Percentiles rank a stretch among this genome's conserved stretches.
phyloP scores from a whole-genome alignment of 352 stramenopile genomes.

The Thraustochytrium sp. region DNA sequence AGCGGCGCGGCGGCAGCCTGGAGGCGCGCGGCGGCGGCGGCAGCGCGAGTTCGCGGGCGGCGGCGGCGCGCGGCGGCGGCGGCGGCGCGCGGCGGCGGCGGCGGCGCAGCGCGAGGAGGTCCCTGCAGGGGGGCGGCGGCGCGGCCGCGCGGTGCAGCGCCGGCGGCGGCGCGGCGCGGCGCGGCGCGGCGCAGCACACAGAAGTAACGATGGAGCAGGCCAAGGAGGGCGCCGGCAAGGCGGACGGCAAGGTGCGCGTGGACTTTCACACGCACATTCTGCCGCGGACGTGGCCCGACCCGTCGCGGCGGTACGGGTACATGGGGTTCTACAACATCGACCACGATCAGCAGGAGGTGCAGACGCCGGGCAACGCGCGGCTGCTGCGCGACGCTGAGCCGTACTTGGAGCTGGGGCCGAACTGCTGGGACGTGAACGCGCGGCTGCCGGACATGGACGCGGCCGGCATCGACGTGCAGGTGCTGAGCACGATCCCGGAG shows the following conservation, averaged over 20 bases:
- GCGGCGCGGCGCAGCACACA: too few species aligned
- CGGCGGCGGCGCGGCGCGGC: too few species aligned
- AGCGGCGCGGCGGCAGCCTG: too few species aligned
- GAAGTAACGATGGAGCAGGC: too few species aligned
- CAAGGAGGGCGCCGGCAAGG: not conserved
- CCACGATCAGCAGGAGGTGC: constrained; percentile 41
- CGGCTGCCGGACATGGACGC: constrained; percentile 31
- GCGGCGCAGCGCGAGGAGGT: too few species aligned
- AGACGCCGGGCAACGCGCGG: constrained; percentile 38
- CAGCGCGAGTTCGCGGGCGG: too few species aligned
- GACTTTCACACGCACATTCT: constrained; percentile 48
- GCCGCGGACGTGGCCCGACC: constrained; percentile 39
- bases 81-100: too few species aligned
- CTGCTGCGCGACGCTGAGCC: constrained; percentile 37
- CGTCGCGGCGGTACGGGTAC: constrained; percentile 47
- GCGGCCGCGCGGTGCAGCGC: too few species aligned
- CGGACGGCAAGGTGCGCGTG: not conserved
- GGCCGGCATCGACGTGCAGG: constrained; percentile 38
- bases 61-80: too few species aligned
- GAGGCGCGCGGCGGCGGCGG: too few species aligned
- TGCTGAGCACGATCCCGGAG: constrained; percentile 49
- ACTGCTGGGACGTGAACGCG: constrained; percentile 46
- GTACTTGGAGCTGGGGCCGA: constrained; percentile 42
- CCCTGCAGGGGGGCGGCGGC: too few species aligned
- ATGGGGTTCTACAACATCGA: constrained; percentile 46